Evolutionary conservation across 345 rosid species (phyloP), one percentile per base, ranked within the genome.

Genomic region (Syzygium aromaticum): DNA sequence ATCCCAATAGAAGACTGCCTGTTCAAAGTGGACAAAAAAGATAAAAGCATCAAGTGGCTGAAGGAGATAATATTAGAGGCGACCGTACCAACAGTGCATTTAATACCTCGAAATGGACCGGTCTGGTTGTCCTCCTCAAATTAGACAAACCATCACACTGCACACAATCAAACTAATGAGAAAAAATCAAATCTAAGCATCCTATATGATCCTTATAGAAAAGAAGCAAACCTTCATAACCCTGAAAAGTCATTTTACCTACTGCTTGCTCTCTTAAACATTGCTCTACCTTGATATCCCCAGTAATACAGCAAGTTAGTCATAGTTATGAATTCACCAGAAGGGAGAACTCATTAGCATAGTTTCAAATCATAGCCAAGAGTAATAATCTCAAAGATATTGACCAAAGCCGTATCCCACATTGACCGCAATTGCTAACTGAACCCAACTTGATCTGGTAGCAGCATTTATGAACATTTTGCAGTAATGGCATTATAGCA

Each of bases 111-210:
- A 96, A 95, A 89, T 89, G 90, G 87, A 95, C 90, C 84, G 95
- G 96, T 85, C 88, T 90, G 33, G 84, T 77, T 17, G 96, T 96
- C 91, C 89, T 94, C 88, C 96, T 91, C 52, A 77, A 83, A 28
- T 88, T 52, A 77, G 93, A 92, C 85, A 91, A 84, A 85, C 93
- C 96, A 89, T 95, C 98, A 88, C 95, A 94, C 98, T 94, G 91
- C 90, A 91, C 25, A 77, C 52, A 87, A 88, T 64, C 33, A 87
- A 54, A 61, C 61, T 11, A 84, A 80, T 86, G 16, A 86, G 61
- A 87, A 22, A 43, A 40, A 77, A 38, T 64, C 54, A 52, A 54
- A 56, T 38, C 38, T 49, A 38, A 49, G 82, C 49, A 73, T 73
- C 49, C 49, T 80, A 19, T 38, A 49, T 9, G 21, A 73, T 73